Conservation (phyloP, 306 rosid genomes). For the Cyclanthera cordifolia region DNA sequence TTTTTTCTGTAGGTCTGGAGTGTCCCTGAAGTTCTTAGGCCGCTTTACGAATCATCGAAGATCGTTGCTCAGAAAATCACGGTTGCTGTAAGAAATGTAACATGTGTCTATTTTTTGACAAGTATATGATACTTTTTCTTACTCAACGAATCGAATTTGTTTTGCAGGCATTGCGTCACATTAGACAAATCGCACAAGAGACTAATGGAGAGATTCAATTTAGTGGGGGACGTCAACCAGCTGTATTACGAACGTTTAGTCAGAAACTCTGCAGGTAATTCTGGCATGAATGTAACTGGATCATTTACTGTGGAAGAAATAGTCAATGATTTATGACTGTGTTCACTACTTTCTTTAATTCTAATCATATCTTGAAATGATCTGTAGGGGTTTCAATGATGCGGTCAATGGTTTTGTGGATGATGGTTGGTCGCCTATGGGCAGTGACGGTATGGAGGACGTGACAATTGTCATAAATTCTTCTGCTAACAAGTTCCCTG, state of each 20-base stretch:
- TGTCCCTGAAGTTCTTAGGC: slow-evolving; percentile 94
- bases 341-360: background rate
- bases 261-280: slow-evolving; percentile 78
- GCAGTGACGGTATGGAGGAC: slow-evolving; percentile 79
- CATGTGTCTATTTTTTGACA: background rate
- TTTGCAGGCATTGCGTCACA: slow-evolving; percentile 68
- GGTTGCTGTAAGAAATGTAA: slow-evolving; percentile 47
- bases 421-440: slow-evolving; percentile 83
- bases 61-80: slow-evolving; percentile 86
- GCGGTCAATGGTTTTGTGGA: slow-evolving; percentile 92
- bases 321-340: background rate
- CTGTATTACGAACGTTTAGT: slow-evolving; percentile 83
- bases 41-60: slow-evolving; percentile 82
- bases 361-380: background rate
- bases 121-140: background rate
- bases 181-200: slow-evolving; percentile 89
- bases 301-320: background rate
- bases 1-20: slow-evolving; percentile 58
- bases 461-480: slow-evolving; percentile 75
- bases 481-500: slow-evolving; percentile 52
- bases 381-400: slow-evolving; percentile 78
- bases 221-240: slow-evolving; percentile 95
- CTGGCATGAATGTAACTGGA: background rate
- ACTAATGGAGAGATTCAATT: slow-evolving; percentile 75
- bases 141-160: background rate